phyloP scores from a whole-genome alignment of 1,139 yeast species.

The Yamadazyma atlantica region DNA sequence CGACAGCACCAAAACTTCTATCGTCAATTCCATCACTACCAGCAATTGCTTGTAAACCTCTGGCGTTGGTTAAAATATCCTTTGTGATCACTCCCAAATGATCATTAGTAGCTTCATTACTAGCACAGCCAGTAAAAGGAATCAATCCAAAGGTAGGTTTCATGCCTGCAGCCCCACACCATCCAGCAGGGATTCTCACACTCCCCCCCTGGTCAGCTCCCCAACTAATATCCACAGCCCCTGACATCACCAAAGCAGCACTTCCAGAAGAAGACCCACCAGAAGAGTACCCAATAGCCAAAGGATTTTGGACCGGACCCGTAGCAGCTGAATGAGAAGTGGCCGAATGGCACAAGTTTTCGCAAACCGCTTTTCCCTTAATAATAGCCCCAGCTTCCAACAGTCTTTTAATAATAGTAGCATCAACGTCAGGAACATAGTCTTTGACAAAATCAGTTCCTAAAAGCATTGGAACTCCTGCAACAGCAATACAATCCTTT shows the following conservation, averaged over 20 bases:
- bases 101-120: slow-evolving; percentile 16
- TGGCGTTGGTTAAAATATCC: slow-evolving; percentile 30
- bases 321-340: slow-evolving; percentile 32
- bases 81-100: slow-evolving; percentile 17
- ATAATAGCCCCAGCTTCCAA: slow-evolving; percentile 32
- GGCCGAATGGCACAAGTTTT: slow-evolving; percentile 33
- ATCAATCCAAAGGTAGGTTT: slow-evolving; percentile 18
- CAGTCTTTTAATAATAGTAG: slow-evolving; percentile 31
- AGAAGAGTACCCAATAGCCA: slow-evolving; percentile 15
- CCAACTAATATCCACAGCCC: slow-evolving; percentile 13
- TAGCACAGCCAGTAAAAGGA: slow-evolving; percentile 17
- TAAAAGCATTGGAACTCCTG: slow-evolving; percentile 31
- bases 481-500: slow-evolving; percentile 33
- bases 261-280: slow-evolving; percentile 17
- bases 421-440: slow-evolving; percentile 32
- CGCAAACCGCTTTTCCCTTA: slow-evolving; percentile 36
- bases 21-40: slow-evolving; percentile 36
- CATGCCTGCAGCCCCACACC: slow-evolving; percentile 16
- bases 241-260: slow-evolving; percentile 14
- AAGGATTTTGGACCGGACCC: slow-evolving; percentile 19
- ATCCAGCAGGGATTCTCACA: slow-evolving; percentile 16
- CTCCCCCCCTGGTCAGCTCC: slow-evolving; percentile 19
- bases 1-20: slow-evolving; percentile 15
- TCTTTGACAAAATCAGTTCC: slow-evolving; percentile 32
- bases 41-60: slow-evolving; percentile 28